These are phyloP conservation scores for Cryptosporidium tyzzeri DNA, from an alignment of 169 alveolate species.

Conservation along the genomic window DNA sequence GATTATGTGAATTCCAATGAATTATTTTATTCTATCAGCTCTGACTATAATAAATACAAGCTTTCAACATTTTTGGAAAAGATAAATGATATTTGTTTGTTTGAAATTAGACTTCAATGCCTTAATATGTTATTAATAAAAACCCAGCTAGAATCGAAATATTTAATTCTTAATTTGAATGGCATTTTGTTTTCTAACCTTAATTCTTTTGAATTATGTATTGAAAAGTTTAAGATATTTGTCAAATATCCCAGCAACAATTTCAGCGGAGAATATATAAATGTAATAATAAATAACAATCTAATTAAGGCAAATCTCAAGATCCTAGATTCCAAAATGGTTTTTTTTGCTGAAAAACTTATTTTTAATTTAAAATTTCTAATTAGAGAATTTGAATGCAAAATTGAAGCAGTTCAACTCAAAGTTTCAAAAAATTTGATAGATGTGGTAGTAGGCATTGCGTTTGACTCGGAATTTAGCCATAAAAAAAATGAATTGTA, in stretches of 20 bases:
- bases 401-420: background rate
- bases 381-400: background rate
- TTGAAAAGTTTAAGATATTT: slow-evolving; percentile 73
- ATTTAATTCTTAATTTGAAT: background rate
- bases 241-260: slow-evolving; percentile 64
- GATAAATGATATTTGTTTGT: background rate
- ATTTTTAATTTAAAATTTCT: background rate
- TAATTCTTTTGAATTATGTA: slow-evolving; percentile 41
- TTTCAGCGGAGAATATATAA: slow-evolving; percentile 74
- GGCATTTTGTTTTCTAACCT: background rate
- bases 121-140: background rate
- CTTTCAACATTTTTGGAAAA: background rate
- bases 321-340: slow-evolving; percentile 56
- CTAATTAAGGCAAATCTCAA: slow-evolving; percentile 57
- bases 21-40: background rate
- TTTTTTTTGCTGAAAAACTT: slow-evolving; percentile 10
- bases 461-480: background rate
- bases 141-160: background rate
- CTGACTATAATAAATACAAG: background rate
- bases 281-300: slow-evolving; percentile 50
- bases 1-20: background rate
- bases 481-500: background rate
- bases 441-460: background rate
- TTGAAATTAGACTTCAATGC: background rate
- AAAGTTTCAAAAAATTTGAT: background rate